Evolutionary conservation across 2,329 filamentous ascomycete species (phyloP).

Genomic region (Cercospora sojina): DNA sequence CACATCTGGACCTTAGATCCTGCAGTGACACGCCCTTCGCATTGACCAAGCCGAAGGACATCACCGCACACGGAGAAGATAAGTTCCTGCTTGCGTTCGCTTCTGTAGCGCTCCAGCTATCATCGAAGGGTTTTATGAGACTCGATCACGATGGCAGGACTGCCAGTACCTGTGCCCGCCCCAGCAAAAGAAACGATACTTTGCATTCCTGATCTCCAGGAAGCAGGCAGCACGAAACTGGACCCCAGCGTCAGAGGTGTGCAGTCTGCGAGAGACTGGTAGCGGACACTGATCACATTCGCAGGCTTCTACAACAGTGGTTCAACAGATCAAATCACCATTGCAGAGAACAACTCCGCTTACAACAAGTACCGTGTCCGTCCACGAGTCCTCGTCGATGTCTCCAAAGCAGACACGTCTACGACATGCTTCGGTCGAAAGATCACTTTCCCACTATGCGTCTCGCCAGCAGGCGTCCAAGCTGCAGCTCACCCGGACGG

Average conservation of each 20-base stretch:
- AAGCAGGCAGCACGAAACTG: slow-evolving; percentile 26
- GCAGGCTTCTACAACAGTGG: slow-evolving; percentile 59
- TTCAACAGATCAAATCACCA: slow-evolving; percentile 54
- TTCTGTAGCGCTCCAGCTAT: background rate
- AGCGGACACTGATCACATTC: background rate
- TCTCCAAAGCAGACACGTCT: slow-evolving; percentile 41
- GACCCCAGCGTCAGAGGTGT: background rate
- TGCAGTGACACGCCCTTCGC: slow-evolving; percentile 7
- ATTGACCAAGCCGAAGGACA: background rate
- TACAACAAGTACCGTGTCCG: slow-evolving; percentile 47
- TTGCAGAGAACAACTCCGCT: slow-evolving; percentile 55
- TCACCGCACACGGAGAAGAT: background rate
- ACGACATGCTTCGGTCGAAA: slow-evolving; percentile 47
- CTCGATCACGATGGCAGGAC: slow-evolving; percentile 20
- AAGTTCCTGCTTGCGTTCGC: background rate
- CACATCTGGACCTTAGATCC: slow-evolving; percentile 2
- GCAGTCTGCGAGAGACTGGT: background rate
- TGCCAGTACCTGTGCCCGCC: slow-evolving; percentile 22
- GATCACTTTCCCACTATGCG: slow-evolving; percentile 51
- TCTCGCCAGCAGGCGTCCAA: slow-evolving; percentile 54
- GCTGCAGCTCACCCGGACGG: slow-evolving; percentile 53
- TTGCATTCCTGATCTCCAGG: slow-evolving; percentile 28
- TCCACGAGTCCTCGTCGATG: slow-evolving; percentile 40
- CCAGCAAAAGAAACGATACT: slow-evolving; percentile 24
- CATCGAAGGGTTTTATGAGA: background rate